phyloP scores from a whole-genome alignment of 352 stramenopile species.

The Pythium apleroticum region DNA sequence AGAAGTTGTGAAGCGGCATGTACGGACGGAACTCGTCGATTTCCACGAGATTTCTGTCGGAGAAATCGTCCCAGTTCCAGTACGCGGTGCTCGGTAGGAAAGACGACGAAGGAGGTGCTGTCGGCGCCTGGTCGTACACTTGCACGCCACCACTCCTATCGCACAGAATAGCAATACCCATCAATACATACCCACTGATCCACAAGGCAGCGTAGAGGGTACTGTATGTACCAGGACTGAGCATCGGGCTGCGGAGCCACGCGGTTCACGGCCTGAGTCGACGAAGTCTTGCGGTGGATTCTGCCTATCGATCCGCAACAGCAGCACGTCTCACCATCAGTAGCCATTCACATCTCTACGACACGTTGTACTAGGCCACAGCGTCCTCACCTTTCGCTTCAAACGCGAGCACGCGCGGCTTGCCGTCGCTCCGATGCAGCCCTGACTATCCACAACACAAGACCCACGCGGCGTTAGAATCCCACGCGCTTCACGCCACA shows the following conservation, averaged over 20 bases:
- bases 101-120: constrained; percentile 3
- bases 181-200: constrained; percentile 4
- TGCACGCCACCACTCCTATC: constrained; percentile 55
- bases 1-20: constrained; percentile 83
- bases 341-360: background rate
- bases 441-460: background rate
- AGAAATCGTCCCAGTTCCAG: constrained; percentile 61
- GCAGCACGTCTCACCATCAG: background rate
- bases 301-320: constrained; percentile 25
- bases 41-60: constrained; percentile 62
- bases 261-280: constrained; percentile 26
- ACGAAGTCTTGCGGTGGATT: constrained; percentile 35
- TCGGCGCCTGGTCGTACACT: constrained; percentile 57
- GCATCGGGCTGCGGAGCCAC: constrained; percentile 10
- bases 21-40: constrained; percentile 74
- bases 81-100: constrained; percentile 22
- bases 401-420: constrained; percentile 58
- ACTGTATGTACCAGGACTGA: constrained; percentile 46
- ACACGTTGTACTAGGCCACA: background rate
- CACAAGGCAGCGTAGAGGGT: background rate
- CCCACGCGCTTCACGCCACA: background rate
- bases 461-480: background rate
- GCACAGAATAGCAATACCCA: no score
- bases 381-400: constrained; percentile 58
- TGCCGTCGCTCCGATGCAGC: constrained; percentile 34